Conservation (phyloP, 805 yeast genomes). For the Candida boleticola region DNA sequence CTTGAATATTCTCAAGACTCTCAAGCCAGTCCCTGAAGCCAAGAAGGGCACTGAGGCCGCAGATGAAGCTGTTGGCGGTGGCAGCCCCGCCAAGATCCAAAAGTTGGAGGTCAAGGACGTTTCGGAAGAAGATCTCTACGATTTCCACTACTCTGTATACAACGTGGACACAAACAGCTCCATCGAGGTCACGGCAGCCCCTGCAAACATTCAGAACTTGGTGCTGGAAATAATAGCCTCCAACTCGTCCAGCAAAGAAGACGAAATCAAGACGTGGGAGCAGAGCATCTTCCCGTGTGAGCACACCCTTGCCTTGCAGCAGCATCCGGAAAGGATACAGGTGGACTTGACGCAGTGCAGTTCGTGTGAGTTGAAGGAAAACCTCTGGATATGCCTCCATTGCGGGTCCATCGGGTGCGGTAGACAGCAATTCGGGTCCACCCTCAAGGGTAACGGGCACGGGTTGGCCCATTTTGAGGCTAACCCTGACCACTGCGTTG, state of each 20-base stretch:
- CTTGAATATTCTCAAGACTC: slow-evolving; percentile 55
- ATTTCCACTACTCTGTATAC: slow-evolving; percentile 42
- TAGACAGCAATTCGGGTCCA: slow-evolving; percentile 88
- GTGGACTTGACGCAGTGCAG: slow-evolving; percentile 46
- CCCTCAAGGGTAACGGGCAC: slow-evolving; percentile 86
- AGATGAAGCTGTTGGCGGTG: slow-evolving; percentile 17
- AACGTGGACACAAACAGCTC: slow-evolving; percentile 29
- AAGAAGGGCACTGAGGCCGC: slow-evolving; percentile 15
- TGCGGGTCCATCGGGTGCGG: slow-evolving; percentile 97
- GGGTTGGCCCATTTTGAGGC: slow-evolving; percentile 70
- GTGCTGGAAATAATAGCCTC: slow-evolving; percentile 51
- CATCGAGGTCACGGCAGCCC: slow-evolving; percentile 20
- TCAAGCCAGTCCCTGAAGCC: slow-evolving; percentile 38
- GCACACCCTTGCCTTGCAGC: slow-evolving; percentile 59
- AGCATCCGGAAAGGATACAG: slow-evolving; percentile 24
- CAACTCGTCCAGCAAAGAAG: slow-evolving; percentile 55
- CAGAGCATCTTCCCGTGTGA: slow-evolving; percentile 78
- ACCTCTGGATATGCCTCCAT: slow-evolving; percentile 87
- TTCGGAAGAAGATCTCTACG: slow-evolving; percentile 61
- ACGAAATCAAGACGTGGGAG: slow-evolving; percentile 90
- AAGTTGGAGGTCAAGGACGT: slow-evolving; percentile 68
- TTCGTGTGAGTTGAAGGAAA: slow-evolving; percentile 64
- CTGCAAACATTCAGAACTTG: slow-evolving; percentile 20
- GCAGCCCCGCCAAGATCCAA: slow-evolving; percentile 44
- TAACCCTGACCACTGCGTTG: slow-evolving; percentile 64